Percentiles rank a stretch among this genome's conserved stretches.
These are phyloP conservation scores for Tylopilus cervinicoccineus DNA, from an alignment of 768 basidiomycete species.

Conservation along the genomic window DNA sequence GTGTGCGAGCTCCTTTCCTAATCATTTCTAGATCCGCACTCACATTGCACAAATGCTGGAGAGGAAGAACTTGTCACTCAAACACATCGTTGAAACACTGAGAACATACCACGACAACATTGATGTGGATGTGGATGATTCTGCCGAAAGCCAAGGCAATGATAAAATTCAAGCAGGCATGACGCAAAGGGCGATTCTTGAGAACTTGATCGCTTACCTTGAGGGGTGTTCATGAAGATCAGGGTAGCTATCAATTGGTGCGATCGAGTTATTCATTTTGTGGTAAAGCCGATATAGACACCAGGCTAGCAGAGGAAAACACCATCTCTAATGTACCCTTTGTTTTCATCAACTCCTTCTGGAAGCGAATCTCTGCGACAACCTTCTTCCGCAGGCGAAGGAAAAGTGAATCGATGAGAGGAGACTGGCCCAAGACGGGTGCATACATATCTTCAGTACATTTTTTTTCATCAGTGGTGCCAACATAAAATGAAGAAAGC, in stretches of 20 bases:
- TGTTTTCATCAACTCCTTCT: conserved; percentile 76
- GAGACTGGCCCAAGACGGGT: conserved; percentile 90
- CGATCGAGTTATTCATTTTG: conserved; percentile 15
- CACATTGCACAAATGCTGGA: conserved; percentile 76
- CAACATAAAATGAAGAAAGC: conserved; percentile 23
- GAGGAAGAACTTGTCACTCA: conserved; percentile 66
- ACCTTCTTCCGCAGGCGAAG: conserved; percentile 79
- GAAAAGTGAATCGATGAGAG: conserved; percentile 85
- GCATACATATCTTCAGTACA: conserved; percentile 76
- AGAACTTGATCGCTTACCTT: conserved; percentile 63
- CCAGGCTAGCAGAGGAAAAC: conserved; percentile 52
- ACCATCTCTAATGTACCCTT: conserved; percentile 93
- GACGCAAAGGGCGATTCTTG: conserved; percentile 65
- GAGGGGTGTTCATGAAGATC: conserved; percentile 27
- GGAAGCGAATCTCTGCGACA: conserved; percentile 81
- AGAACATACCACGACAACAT: conserved; percentile 71
- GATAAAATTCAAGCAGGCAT: conserved; percentile 36
- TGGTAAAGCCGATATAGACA: conserved; percentile 13
- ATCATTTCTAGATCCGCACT: conserved; percentile 58
- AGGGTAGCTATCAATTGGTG: not conserved
- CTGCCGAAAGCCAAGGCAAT: conserved; percentile 18
- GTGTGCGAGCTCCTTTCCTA: not conserved
- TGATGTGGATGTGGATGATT: conserved; percentile 54
- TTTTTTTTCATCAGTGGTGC: conserved; percentile 4
- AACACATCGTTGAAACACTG: conserved; percentile 69